A percentile compares a stretch with the other conserved stretches of the same genome.
phyloP scores from a whole-genome alignment of 1,284 basidiomycete species.

The Melampsora americana region DNA sequence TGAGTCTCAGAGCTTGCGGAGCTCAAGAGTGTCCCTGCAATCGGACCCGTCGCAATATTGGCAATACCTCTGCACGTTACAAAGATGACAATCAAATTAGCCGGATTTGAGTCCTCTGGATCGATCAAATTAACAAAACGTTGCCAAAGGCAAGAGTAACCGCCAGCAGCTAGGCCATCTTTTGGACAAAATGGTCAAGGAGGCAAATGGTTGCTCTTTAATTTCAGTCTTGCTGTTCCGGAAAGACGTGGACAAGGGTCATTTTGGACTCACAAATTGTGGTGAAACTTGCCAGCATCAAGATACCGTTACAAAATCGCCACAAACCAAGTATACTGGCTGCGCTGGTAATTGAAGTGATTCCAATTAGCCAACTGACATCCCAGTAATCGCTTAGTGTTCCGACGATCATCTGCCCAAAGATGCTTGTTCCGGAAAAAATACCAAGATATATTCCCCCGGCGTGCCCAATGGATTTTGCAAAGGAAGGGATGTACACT shows the following conservation, averaged over 20 bases:
- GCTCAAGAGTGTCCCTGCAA: slow-evolving; percentile 22
- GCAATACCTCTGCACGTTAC: slow-evolving; percentile 27
- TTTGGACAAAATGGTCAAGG: too few relatives aligned
- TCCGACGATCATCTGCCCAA: slow-evolving; percentile 23
- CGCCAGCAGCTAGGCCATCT: slow-evolving; percentile 37
- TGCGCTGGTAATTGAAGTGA: slow-evolving; percentile 23
- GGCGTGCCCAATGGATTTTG: background rate
- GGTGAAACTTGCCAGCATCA: slow-evolving; percentile 26
- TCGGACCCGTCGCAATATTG: slow-evolving; percentile 31
- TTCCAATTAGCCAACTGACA: slow-evolving; percentile 27
- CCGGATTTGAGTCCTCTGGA: slow-evolving; percentile 23
- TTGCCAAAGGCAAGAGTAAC: slow-evolving; percentile 36
- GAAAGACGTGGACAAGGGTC: too few relatives aligned
- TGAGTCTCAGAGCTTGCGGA: slow-evolving; percentile 1
- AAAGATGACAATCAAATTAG: slow-evolving; percentile 21
- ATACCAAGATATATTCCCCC: slow-evolving; percentile 19
- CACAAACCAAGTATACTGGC: slow-evolving; percentile 36
- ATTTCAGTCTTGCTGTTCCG: too few relatives aligned
- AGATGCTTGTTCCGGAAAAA: slow-evolving; percentile 24
- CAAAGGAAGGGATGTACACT: slow-evolving; percentile 30
- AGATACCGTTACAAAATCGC: slow-evolving; percentile 18
- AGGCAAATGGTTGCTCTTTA: too few relatives aligned
- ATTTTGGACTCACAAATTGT: slow-evolving; percentile 18
- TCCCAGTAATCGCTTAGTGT: slow-evolving; percentile 30
- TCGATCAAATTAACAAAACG: slow-evolving; percentile 24